Conservation (phyloP, 805 yeast species). For the Saccharomyces kudriavzevii region DNA sequence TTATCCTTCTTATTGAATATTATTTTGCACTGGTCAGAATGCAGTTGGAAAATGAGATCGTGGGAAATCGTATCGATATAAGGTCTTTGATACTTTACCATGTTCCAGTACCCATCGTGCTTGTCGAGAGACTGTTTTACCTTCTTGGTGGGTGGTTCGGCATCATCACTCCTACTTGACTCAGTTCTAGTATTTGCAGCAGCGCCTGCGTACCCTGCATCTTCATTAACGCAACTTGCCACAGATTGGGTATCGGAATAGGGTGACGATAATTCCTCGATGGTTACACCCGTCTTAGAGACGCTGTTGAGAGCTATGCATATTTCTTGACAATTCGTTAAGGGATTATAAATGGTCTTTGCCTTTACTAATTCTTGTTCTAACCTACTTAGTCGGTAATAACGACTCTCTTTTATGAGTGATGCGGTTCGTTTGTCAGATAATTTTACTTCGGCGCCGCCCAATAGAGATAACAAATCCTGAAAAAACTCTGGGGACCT, state of each 20-base stretch:
- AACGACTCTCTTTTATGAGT: constrained; percentile 61
- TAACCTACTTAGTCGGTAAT: constrained; percentile 57
- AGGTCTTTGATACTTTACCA: constrained; percentile 37
- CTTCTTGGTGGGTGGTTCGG: not conserved
- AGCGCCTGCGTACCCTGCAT: not conserved
- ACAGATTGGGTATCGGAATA: not conserved
- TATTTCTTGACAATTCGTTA: constrained; percentile 43
- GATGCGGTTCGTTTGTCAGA: constrained; percentile 47
- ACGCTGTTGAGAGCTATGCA: constrained; percentile 40
- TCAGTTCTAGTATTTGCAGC: not conserved
- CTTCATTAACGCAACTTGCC: not conserved
- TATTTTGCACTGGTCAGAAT: constrained; percentile 21
- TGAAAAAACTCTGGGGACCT: constrained; percentile 47
- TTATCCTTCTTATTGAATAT: constrained; percentile 26
- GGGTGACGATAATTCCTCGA: not conserved
- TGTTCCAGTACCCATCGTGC: constrained; percentile 4
- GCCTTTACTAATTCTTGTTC: constrained; percentile 44
- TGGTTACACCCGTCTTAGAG: constrained; percentile 30
- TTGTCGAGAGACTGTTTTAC: not conserved
- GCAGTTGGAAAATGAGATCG: constrained; percentile 36
- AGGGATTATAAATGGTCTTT: constrained; percentile 4
- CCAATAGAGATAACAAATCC: constrained; percentile 46
- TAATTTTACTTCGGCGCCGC: constrained; percentile 45
- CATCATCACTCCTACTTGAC: constrained; percentile 1
- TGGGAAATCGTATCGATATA: constrained; percentile 33